Evolutionary conservation across 1,284 basidiomycete species (phyloP).

Genomic region (Trichosporon faecale): DNA sequence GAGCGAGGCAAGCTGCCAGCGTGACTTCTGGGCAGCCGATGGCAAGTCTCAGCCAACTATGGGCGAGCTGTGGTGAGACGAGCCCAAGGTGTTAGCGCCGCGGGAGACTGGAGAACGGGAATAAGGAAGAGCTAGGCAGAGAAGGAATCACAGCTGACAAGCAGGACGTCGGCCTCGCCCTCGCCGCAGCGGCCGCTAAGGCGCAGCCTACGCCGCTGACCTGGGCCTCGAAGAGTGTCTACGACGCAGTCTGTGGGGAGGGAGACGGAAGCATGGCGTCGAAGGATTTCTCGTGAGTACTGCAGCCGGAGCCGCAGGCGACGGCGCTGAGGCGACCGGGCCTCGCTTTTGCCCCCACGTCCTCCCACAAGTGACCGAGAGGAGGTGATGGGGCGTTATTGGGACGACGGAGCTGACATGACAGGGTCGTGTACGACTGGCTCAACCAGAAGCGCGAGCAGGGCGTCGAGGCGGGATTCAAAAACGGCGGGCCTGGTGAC

Average conservation of each 20-base stretch:
- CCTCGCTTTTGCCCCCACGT: too few relatives aligned
- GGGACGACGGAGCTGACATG: background rate
- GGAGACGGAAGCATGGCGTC: slow-evolving; percentile 35
- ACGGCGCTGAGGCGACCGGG: too few relatives aligned
- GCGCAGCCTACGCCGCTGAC: slow-evolving; percentile 43
- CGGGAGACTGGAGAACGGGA: too few relatives aligned
- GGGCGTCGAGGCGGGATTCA: slow-evolving; percentile 47
- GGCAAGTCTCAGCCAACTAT: too few relatives aligned
- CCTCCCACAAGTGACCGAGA: too few relatives aligned
- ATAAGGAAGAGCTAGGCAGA: too few relatives aligned
- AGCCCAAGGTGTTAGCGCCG: too few relatives aligned
- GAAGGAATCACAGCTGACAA: background rate
- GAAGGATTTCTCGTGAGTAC: slow-evolving; percentile 44
- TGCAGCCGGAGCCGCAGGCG: too few relatives aligned
- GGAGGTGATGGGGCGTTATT: too few relatives aligned
- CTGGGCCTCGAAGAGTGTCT: slow-evolving; percentile 45
- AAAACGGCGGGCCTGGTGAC: slow-evolving; percentile 31
- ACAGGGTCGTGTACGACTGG: slow-evolving; percentile 49
- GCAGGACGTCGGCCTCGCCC: slow-evolving; percentile 45
- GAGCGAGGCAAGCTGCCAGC: too few relatives aligned
- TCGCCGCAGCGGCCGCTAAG: slow-evolving; percentile 37
- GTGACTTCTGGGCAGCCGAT: too few relatives aligned
- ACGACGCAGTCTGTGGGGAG: slow-evolving; percentile 41
- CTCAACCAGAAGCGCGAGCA: slow-evolving; percentile 38
- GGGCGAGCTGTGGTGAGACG: too few relatives aligned